Evolutionary conservation across 1,284 basidiomycete species (phyloP).

Genomic region (Filobasidium uniguttulatum): DNA sequence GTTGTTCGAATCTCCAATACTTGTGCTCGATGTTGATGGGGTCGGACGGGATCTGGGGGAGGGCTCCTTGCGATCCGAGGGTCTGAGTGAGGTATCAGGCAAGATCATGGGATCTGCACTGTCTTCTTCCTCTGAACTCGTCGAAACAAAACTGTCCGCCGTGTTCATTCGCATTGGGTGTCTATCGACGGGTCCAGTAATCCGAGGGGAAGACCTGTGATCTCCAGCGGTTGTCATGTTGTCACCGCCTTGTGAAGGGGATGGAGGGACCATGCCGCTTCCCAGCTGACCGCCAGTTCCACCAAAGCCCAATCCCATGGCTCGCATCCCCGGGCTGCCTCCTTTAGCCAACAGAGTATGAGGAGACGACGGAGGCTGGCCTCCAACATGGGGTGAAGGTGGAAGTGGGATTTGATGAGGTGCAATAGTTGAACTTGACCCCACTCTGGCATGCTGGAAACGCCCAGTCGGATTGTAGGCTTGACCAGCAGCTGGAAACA

Average conservation of each 20-base stretch:
- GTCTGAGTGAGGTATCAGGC: constrained; percentile 14
- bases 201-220: background rate
- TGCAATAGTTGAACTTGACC: background rate
- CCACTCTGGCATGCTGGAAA: no score
- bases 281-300: background rate
- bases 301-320: background rate
- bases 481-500: no score
- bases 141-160: constrained; percentile 14
- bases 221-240: background rate
- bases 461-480: no score
- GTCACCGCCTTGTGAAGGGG: background rate
- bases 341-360: no score
- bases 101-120: constrained; percentile 14
- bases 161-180: constrained; percentile 7
- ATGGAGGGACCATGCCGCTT: background rate
- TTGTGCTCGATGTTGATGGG: background rate
- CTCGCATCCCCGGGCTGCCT: background rate
- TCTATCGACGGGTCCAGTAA: background rate
- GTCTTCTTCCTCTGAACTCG: constrained; percentile 15
- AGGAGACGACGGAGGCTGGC: background rate
- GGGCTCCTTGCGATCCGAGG: constrained; percentile 5
- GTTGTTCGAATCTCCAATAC: background rate
- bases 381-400: background rate
- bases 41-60: constrained; percentile 5
- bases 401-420: constrained; percentile 9